These are phyloP conservation scores for Epichloe hybrida DNA, from an alignment of 2,329 filamentous ascomycete species.

Conservation along the genomic window DNA sequence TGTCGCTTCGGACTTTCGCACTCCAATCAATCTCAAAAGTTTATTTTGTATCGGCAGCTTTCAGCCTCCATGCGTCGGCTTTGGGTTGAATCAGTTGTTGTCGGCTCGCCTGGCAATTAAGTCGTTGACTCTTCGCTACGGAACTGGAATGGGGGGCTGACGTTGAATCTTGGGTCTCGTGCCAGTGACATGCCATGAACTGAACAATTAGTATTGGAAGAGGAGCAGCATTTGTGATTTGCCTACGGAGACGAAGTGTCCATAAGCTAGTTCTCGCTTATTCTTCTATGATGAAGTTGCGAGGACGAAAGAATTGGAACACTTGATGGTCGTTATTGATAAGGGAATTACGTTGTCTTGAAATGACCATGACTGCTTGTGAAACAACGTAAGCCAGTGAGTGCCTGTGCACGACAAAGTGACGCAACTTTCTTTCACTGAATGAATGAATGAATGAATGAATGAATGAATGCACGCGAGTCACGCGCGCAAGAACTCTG, in stretches of 20 bases:
- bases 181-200: not conserved
- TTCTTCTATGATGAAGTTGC: not conserved
- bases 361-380: no score
- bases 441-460: no score
- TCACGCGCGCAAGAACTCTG: no score
- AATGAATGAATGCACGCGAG: no score
- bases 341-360: not conserved
- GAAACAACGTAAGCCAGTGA: no score
- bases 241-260: not conserved
- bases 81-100: not conserved
- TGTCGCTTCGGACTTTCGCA: constrained; percentile 1
- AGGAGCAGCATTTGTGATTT: not conserved
- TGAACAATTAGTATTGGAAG: not conserved
- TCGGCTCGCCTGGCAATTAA: not conserved
- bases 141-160: not conserved
- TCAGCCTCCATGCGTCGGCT: not conserved
- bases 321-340: not conserved
- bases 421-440: no score
- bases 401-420: no score
- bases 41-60: not conserved
- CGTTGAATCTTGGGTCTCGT: not conserved
- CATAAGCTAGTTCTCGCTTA: not conserved
- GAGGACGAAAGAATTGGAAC: not conserved
- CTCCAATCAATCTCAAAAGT: not conserved
- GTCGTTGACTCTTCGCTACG: not conserved